These are phyloP conservation scores for Sequoiadendron giganteum DNA, from an alignment of 75 land plant species.

Conservation along the genomic window DNA sequence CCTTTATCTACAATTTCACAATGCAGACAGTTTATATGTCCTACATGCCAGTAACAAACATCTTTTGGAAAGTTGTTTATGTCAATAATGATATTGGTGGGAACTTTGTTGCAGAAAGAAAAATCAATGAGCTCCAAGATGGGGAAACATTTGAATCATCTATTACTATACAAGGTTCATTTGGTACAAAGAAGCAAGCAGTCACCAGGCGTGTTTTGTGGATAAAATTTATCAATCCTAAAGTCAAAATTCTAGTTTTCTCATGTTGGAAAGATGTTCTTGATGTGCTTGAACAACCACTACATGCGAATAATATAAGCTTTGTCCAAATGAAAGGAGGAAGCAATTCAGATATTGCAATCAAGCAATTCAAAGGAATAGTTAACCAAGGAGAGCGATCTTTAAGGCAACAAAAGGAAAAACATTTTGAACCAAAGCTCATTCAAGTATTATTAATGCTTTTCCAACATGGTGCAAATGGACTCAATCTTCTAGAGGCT, in stretches of 20 bases:
- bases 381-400: conserved; percentile 12
- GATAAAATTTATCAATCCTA: conserved; percentile 62
- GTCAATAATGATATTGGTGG: conserved; percentile 51
- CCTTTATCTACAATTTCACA: conserved; percentile 18
- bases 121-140: conserved; percentile 16
- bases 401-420: conserved; percentile 11
- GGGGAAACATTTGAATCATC: conserved; percentile 33
- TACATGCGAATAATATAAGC: conserved; percentile 55
- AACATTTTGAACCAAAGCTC: conserved; percentile 15
- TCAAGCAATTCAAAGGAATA: conserved; percentile 65
- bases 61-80: conserved; percentile 69
- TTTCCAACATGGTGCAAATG: conserved; percentile 92
- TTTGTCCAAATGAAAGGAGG: conserved; percentile 84
- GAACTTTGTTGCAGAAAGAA: conserved; percentile 11
- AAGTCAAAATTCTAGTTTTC: conserved; percentile 82
- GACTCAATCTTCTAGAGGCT: conserved; percentile 95
- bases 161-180: conserved; percentile 72
- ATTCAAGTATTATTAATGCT: conserved; percentile 79
- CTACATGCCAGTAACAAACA: conserved; percentile 77
- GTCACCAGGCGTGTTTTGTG: conserved; percentile 77
- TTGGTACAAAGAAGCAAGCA: conserved; percentile 98
- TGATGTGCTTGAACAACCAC: conserved; percentile 84
- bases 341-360: conserved; percentile 67
- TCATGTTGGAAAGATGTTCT: conserved; percentile 97
- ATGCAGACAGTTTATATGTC: conserved; percentile 70